Evolutionary conservation across 2,329 filamentous ascomycete genomes (phyloP).

Genomic region (Epichloe elymi): DNA sequence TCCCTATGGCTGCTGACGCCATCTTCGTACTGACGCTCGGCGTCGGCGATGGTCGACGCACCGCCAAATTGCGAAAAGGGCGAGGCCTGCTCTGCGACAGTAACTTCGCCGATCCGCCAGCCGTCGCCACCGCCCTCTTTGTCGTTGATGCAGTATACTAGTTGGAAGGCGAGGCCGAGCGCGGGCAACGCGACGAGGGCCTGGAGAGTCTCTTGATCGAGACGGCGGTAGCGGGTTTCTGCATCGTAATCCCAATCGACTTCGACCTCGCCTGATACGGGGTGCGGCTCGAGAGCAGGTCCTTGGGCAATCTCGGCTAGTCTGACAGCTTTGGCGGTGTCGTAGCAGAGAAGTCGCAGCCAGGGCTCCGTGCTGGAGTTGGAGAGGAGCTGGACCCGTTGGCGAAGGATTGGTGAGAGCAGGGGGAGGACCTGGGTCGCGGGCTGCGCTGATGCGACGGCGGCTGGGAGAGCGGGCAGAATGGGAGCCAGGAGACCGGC

Average conservation of each 20-base stretch:
- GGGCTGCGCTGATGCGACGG: slow-evolving; percentile 43
- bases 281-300: slow-evolving; percentile 63
- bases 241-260: slow-evolving; percentile 55
- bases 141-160: slow-evolving; percentile 58
- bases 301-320: slow-evolving; percentile 49
- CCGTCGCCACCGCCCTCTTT: slow-evolving; percentile 46
- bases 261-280: slow-evolving; percentile 68
- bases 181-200: slow-evolving; percentile 48
- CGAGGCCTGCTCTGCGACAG: slow-evolving; percentile 40
- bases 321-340: slow-evolving; percentile 39
- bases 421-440: slow-evolving; percentile 41
- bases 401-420: slow-evolving; percentile 52
- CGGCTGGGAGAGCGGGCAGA: slow-evolving; percentile 45
- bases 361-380: slow-evolving; percentile 49
- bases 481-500: slow-evolving; percentile 39
- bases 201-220: slow-evolving; percentile 66
- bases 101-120: slow-evolving; percentile 63
- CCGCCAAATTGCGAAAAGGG: slow-evolving; percentile 44
- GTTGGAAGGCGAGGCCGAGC: slow-evolving; percentile 49
- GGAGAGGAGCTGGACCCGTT: slow-evolving; percentile 53
- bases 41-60: slow-evolving; percentile 39
- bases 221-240: slow-evolving; percentile 48
- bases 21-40: slow-evolving; percentile 41
- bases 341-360: slow-evolving; percentile 62
- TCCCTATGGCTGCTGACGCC: slow-evolving; percentile 14